A percentile compares a stretch with the other conserved stretches of the same genome.
Conservation (phyloP, 2,329 filamentous ascomycete species). For the Trichoderma aggressivum region DNA sequence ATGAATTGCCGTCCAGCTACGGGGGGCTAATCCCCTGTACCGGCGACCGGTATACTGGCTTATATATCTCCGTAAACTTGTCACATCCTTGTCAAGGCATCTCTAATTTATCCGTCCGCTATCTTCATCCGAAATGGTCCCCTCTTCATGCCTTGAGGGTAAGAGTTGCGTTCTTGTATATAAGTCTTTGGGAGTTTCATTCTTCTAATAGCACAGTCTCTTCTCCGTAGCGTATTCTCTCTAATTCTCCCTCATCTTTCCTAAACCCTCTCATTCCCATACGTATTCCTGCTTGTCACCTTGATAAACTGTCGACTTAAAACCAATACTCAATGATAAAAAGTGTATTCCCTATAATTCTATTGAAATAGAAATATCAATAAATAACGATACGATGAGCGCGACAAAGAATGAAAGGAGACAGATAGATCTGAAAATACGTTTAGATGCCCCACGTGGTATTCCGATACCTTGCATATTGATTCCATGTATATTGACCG, state of each 20-base stretch:
- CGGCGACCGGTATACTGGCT: background rate
- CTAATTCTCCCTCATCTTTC: background rate
- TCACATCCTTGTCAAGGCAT: background rate
- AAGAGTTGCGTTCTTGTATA: background rate
- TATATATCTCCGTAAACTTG: background rate
- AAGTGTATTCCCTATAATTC: too few species aligned
- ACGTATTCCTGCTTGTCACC: background rate
- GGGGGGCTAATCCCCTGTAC: background rate
- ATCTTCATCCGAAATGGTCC: background rate
- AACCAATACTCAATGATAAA: too few species aligned
- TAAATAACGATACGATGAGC: too few species aligned
- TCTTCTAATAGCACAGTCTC: background rate
- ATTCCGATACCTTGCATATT: background rate
- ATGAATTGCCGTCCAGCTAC: background rate
- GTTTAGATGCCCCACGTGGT: too few species aligned
- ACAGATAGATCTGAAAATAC: too few species aligned
- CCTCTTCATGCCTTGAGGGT: background rate
- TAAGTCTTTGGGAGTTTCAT: background rate
- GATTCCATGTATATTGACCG: background rate
- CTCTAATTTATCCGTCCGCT: background rate
- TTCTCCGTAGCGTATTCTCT: background rate
- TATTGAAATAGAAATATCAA: too few species aligned
- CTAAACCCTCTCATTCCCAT: background rate
- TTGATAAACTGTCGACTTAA: background rate
- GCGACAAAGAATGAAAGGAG: too few species aligned